Percentiles rank a stretch among this genome's conserved stretches.
These are phyloP conservation scores for Pseudogymnoascus sp. DNA, from an alignment of 2,329 filamentous ascomycete species.

Conservation along the genomic window DNA sequence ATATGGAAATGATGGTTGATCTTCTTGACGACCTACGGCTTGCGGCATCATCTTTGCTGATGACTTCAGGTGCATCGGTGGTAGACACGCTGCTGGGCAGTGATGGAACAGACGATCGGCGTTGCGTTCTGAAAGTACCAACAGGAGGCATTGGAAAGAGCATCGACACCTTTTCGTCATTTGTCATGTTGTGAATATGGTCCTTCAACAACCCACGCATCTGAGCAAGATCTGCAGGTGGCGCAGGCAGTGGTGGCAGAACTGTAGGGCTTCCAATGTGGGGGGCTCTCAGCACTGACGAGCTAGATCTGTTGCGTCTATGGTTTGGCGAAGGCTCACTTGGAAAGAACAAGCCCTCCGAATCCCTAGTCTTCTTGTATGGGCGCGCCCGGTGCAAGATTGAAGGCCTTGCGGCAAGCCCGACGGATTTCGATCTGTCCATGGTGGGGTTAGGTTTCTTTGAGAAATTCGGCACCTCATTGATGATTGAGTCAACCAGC, in stretches of 20 bases:
- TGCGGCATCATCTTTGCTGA: conserved; percentile 22
- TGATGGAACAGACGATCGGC: conserved; percentile 38
- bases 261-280: conserved; percentile 25
- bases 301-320: conserved; percentile 43
- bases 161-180: conserved; percentile 49
- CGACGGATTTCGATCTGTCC: conserved; percentile 10
- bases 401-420: conserved; percentile 20
- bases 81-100: conserved; percentile 31
- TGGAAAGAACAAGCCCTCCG: conserved; percentile 41
- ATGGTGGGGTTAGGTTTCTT: conserved; percentile 17
- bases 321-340: conserved; percentile 35
- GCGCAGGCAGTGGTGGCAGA: conserved; percentile 33
- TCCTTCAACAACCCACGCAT: conserved; percentile 40
- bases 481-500: conserved; percentile 42
- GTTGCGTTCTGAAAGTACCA: conserved; percentile 22
- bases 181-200: conserved; percentile 50
- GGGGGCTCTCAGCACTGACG: conserved; percentile 42
- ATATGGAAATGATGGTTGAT: conserved; percentile 20
- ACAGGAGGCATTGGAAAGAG: conserved; percentile 38
- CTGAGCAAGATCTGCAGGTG: conserved; percentile 34
- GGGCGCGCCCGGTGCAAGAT: conserved; percentile 30
- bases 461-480: conserved; percentile 33
- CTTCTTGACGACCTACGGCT: conserved; percentile 22
- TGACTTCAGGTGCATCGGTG: conserved; percentile 16
- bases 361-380: conserved; percentile 20